These are phyloP conservation scores for Polyplosphaeria fusca DNA, from an alignment of 495 filamentous ascomycete genomes.

Conservation along the genomic window DNA sequence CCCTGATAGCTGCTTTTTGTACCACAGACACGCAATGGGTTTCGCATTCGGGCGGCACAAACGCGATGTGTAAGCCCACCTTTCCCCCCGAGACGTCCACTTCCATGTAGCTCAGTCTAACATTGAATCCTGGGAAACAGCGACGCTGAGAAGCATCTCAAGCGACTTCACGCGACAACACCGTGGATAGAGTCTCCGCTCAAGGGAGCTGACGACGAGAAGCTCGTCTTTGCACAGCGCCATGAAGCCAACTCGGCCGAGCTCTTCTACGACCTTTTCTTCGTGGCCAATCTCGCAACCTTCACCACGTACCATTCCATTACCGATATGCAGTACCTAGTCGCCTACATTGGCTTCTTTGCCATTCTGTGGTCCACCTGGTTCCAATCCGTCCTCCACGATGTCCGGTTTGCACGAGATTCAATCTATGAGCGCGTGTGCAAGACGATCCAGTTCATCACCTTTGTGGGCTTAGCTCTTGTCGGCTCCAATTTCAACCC, in stretches of 20 bases:
- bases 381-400: constrained; percentile 32
- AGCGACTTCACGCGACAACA: constrained; percentile 21
- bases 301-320: constrained; percentile 49
- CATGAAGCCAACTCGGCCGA: constrained; percentile 56
- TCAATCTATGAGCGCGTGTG: constrained; percentile 30
- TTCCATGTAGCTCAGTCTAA: not conserved
- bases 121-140: constrained; percentile 1
- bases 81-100: not conserved
- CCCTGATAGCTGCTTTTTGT: not conserved
- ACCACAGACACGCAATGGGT: constrained; percentile 7
- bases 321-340: constrained; percentile 20
- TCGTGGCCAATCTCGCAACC: constrained; percentile 65
- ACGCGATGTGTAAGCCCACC: constrained; percentile 17
- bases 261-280: constrained; percentile 69
- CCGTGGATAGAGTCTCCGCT: constrained; percentile 31
- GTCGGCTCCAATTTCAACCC: constrained; percentile 31
- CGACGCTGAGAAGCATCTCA: constrained; percentile 30
- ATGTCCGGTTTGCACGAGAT: constrained; percentile 34
- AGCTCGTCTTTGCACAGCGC: constrained; percentile 31
- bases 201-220: constrained; percentile 24
- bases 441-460: constrained; percentile 33
- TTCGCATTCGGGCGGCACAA: constrained; percentile 10
- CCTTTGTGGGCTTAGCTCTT: constrained; percentile 30
- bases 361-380: constrained; percentile 29
- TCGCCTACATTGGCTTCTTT: constrained; percentile 33